Conservation (phyloP, 805 yeast genomes). For the Saccharomycopsis capsularis region DNA sequence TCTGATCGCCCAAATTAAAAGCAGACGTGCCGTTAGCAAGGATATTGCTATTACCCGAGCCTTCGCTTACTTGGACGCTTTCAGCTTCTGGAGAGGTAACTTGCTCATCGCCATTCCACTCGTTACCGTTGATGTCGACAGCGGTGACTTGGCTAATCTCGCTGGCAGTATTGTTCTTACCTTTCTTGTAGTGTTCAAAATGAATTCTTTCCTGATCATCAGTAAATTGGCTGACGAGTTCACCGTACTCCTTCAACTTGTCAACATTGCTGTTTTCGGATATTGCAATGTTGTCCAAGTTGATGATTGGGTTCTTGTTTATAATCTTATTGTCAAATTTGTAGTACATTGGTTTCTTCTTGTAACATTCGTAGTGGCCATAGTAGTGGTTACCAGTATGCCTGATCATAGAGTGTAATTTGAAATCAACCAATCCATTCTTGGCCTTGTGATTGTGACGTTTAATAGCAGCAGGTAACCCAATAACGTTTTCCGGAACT, state of each 20-base stretch:
- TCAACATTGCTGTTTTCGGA: slow-evolving; percentile 1
- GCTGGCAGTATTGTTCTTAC: background rate
- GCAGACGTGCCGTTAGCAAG: background rate
- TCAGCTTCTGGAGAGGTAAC: background rate
- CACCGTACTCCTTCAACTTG: slow-evolving; percentile 7
- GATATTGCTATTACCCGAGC: slow-evolving; percentile 13
- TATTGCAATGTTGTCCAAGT: slow-evolving; percentile 18
- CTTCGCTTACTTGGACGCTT: background rate
- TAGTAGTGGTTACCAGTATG: slow-evolving; percentile 84
- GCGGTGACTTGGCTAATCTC: slow-evolving; percentile 14
- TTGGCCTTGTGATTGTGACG: slow-evolving; percentile 23
- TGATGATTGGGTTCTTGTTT: slow-evolving; percentile 29
- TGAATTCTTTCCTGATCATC: background rate
- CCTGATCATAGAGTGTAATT: slow-evolving; percentile 64
- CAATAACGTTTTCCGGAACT: background rate
- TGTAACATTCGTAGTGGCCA: slow-evolving; percentile 89
- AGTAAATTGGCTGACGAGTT: background rate
- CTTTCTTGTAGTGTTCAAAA: slow-evolving; percentile 2
- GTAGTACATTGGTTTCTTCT: slow-evolving; percentile 53
- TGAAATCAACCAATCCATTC: slow-evolving; percentile 37
- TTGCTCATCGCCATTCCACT: slow-evolving; percentile 1
- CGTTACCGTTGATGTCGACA: slow-evolving; percentile 13
- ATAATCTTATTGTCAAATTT: slow-evolving; percentile 24
- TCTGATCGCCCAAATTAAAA: too few relatives aligned
- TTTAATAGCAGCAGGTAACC: background rate